A percentile compares a stretch with the other conserved stretches of the same genome.
phyloP scores from a whole-genome alignment of 192 early-diverging fungal species.

The Umbelopsis isabellina region DNA sequence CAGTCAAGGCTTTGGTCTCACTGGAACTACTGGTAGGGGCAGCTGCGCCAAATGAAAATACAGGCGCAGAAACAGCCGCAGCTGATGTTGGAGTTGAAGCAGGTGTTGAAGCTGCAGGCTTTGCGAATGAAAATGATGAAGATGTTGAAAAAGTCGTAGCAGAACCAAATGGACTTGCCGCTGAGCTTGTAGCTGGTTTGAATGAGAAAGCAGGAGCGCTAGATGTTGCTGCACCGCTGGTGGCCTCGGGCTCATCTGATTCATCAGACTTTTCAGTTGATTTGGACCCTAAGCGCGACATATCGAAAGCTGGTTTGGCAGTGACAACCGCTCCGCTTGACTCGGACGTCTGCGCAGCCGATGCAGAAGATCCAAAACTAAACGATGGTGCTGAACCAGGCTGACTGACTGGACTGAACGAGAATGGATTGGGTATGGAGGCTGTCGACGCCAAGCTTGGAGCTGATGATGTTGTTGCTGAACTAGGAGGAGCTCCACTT shows the following conservation, averaged over 20 bases:
- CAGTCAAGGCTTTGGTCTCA: neutral
- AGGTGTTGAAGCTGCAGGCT: neutral
- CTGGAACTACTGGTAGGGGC: neutral
- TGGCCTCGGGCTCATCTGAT: neutral
- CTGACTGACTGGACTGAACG: neutral
- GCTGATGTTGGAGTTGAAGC: neutral
- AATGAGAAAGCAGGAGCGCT: slow-evolving; percentile 9
- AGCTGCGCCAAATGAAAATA: neutral
- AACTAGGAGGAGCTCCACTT: neutral
- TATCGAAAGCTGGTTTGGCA: neutral
- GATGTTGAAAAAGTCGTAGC: neutral
- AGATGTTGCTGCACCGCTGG: neutral
- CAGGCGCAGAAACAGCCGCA: slow-evolving; percentile 5
- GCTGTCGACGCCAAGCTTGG: neutral
- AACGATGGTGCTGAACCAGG: neutral
- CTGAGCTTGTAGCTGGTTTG: neutral
- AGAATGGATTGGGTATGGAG: slow-evolving; percentile 8
- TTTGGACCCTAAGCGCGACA: neutral
- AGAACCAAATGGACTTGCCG: slow-evolving; percentile 5
- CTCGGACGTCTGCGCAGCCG: neutral
- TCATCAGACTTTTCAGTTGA: neutral
- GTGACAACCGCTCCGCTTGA: neutral
- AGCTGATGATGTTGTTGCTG: neutral
- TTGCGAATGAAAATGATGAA: neutral
- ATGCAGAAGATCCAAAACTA: neutral